Evolutionary conservation across 441 rosid species (phyloP).

Genomic region (Populus hybrid): DNA sequence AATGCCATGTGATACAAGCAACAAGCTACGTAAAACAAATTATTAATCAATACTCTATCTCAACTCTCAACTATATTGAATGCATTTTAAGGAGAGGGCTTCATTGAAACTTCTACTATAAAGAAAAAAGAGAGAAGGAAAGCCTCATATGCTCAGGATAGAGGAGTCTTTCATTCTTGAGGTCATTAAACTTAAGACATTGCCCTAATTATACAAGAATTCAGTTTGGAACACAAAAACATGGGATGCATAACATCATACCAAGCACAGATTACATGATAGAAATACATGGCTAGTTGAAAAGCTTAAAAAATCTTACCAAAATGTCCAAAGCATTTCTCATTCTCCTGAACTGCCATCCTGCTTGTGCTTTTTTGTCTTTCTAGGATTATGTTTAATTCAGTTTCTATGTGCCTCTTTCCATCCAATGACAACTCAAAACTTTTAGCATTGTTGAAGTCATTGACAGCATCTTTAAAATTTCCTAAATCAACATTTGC

Average conservation of each 20-base stretch:
- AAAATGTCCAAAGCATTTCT: conserved; percentile 14
- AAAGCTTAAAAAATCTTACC: conserved; percentile 29
- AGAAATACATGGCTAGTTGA: not conserved
- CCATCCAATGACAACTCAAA: conserved; percentile 58
- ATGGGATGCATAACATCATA: not conserved
- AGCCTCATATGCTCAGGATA: not conserved
- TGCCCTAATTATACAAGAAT: not conserved
- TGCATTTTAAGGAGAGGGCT: not conserved
- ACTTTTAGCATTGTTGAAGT: conserved; percentile 50
- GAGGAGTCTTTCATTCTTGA: not conserved
- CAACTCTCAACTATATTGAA: not conserved
- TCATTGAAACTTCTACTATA: not conserved
- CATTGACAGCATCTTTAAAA: conserved; percentile 45
- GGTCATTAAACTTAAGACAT: not conserved
- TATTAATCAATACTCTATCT: not conserved
- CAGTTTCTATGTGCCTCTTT: conserved; percentile 69
- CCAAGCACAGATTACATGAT: not conserved
- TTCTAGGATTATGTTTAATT: conserved; percentile 37
- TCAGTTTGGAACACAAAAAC: not conserved
- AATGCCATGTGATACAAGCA: not conserved
- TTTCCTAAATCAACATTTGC: conserved; percentile 59
- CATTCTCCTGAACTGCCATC: conserved; percentile 12
- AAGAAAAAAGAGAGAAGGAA: not conserved
- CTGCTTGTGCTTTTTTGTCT: conserved; percentile 19
- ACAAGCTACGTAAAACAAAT: not conserved